phyloP scores from a whole-genome alignment of 2,329 filamentous ascomycete species.

The Cladorrhinum sp. region DNA sequence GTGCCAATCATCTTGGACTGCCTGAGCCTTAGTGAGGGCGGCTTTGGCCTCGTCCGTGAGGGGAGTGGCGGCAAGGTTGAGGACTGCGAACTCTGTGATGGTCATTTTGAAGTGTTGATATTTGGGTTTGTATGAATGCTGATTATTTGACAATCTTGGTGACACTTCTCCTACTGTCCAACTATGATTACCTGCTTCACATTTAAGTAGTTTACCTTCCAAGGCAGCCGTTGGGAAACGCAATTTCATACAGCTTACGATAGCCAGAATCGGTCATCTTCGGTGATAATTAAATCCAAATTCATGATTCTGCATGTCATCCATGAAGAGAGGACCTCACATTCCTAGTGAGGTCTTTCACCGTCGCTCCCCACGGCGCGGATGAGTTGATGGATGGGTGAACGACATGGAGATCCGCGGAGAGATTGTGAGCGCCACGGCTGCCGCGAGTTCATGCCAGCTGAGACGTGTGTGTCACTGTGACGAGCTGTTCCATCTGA shows the following conservation, averaged over 20 bases:
- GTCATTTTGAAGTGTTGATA: slow-evolving; percentile 29
- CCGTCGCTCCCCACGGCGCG: no score
- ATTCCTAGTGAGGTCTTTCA: not conserved
- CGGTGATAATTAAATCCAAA: no score
- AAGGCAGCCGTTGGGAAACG: not conserved
- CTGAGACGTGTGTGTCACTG: not conserved
- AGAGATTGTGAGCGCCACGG: not conserved
- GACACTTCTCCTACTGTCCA: not conserved
- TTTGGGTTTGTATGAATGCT: not conserved
- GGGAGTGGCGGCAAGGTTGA: slow-evolving; percentile 33
- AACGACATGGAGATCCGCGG: not conserved
- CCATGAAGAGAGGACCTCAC: not conserved
- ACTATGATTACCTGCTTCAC: not conserved
- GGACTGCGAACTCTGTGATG: slow-evolving; percentile 41
- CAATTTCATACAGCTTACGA: not conserved
- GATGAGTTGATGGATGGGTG: not conserved
- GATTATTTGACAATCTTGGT: not conserved
- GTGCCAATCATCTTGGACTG: slow-evolving; percentile 41
- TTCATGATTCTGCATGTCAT: not conserved
- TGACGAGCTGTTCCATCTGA: not conserved
- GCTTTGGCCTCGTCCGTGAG: slow-evolving; percentile 34
- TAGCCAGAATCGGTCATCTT: not conserved
- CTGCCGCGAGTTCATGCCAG: not conserved
- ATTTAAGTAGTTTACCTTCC: not conserved
- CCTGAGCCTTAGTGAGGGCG: slow-evolving; percentile 32